Evolutionary conservation across 139 green algal genomes (phyloP).

Genomic region (Haematococcus sp.): DNA sequence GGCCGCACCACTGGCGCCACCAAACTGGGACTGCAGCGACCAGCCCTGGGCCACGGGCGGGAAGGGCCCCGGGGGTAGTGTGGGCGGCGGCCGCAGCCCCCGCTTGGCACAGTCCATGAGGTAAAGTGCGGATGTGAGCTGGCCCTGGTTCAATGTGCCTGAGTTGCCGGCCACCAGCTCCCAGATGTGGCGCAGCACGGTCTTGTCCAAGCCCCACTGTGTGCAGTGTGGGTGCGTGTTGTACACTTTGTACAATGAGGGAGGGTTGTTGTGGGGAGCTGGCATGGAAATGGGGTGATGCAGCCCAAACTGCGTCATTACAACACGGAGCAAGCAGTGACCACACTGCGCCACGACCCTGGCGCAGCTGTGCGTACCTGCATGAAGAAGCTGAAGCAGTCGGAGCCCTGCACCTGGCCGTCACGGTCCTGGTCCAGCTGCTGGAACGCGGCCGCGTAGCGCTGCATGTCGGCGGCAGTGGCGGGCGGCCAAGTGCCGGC

Average conservation of each 20-base stretch:
- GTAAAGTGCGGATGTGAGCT: conserved; percentile 77
- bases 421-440: conserved; percentile 72
- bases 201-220: conserved; percentile 76
- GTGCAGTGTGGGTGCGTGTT: too few relatives aligned
- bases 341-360: too few relatives aligned
- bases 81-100: conserved; percentile 25
- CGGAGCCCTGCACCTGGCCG: conserved; percentile 63
- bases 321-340: too few relatives aligned
- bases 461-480: conserved; percentile 43
- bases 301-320: too few relatives aligned
- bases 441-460: conserved; percentile 64
- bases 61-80: conserved; percentile 38
- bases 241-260: too few relatives aligned
- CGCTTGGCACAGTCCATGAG: conserved; percentile 67
- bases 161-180: conserved; percentile 63
- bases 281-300: too few relatives aligned
- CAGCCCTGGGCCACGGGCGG: conserved; percentile 43
- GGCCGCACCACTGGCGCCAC: conserved; percentile 14
- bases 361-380: too few relatives aligned
- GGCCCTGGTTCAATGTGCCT: conserved; percentile 51
- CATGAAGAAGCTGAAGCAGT: conserved; percentile 82
- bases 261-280: too few relatives aligned
- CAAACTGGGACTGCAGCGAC: conserved; percentile 43
- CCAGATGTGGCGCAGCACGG: conserved; percentile 56
- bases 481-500: conserved; percentile 51